Conservation (phyloP, 140 eudicot genomes). For the Flaveria floridana region DNA sequence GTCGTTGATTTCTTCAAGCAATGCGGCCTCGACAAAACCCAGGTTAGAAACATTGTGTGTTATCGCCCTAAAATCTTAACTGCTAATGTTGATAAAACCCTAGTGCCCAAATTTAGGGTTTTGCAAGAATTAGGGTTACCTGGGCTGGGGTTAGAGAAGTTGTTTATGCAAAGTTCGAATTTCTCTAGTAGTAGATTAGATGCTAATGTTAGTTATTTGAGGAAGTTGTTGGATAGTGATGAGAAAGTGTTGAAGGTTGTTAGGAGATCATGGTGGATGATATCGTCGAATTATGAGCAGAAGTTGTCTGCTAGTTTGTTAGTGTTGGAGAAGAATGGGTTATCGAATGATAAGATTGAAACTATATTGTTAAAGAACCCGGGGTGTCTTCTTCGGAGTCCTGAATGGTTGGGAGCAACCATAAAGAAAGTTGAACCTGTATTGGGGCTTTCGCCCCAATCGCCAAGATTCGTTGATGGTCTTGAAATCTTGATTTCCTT, state of each 20-base stretch:
- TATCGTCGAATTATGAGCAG: slow-evolving; percentile 5
- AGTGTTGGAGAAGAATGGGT: slow-evolving; percentile 27
- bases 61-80: slow-evolving; percentile 24
- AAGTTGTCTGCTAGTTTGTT: slow-evolving; percentile 24
- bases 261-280: slow-evolving; percentile 10
- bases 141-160: too few relatives aligned
- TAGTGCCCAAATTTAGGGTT: slow-evolving; percentile 29
- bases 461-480: slow-evolving; percentile 25
- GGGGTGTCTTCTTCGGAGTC: neutral
- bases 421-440: neutral
- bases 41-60: neutral
- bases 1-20: slow-evolving; percentile 30
- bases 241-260: slow-evolving; percentile 34
- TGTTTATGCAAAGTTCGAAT: neutral
- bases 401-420: slow-evolving; percentile 15
- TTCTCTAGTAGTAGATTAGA: slow-evolving; percentile 15
- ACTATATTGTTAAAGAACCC: slow-evolving; percentile 10
- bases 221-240: slow-evolving; percentile 27
- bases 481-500: slow-evolving; percentile 11
- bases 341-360: slow-evolving; percentile 25
- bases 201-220: slow-evolving; percentile 26
- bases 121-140: slow-evolving; percentile 21
- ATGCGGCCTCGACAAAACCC: slow-evolving; percentile 24
- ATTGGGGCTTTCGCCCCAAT: neutral
- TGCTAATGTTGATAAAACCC: neutral